Conservation (phyloP, 768 basidiomycete genomes). For the Pleurotus cornucopiae region DNA sequence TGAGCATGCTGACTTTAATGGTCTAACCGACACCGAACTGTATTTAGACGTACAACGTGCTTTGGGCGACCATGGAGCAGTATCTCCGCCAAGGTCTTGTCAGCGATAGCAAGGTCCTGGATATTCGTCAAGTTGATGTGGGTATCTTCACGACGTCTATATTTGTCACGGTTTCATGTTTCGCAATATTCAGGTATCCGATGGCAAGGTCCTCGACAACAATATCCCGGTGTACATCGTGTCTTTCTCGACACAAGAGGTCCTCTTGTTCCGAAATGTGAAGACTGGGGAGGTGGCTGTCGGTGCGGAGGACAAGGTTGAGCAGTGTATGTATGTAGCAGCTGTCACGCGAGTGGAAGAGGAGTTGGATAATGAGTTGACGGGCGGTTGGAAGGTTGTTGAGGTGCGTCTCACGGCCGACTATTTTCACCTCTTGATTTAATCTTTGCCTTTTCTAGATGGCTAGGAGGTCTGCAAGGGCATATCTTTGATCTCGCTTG, state of each 20-base stretch:
- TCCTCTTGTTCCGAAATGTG: slow-evolving; percentile 85
- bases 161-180: background rate
- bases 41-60: slow-evolving; percentile 87
- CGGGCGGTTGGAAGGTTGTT: slow-evolving; percentile 96
- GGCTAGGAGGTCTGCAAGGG: slow-evolving; percentile 25
- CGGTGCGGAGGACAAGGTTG: slow-evolving; percentile 87
- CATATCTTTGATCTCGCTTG: slow-evolving; percentile 19
- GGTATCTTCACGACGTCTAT: slow-evolving; percentile 20
- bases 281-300: slow-evolving; percentile 84
- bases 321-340: slow-evolving; percentile 90
- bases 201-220: slow-evolving; percentile 88
- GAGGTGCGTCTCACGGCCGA: slow-evolving; percentile 55
- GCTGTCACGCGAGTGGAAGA: slow-evolving; percentile 86
- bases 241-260: slow-evolving; percentile 90
- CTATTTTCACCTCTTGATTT: background rate
- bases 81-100: slow-evolving; percentile 88
- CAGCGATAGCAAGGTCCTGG: slow-evolving; percentile 90
- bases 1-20: slow-evolving; percentile 32
- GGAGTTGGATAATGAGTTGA: slow-evolving; percentile 87
- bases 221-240: slow-evolving; percentile 88
- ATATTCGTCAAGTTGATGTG: slow-evolving; percentile 97
- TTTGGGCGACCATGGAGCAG: slow-evolving; percentile 97
- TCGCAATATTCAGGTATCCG: slow-evolving; percentile 52
- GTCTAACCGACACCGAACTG: background rate
- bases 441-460: slow-evolving; percentile 14